Evolutionary conservation across 805 yeast genomes (phyloP), one percentile per base, ranked within the genome.

Genomic region (Teunomyces cretensis): DNA sequence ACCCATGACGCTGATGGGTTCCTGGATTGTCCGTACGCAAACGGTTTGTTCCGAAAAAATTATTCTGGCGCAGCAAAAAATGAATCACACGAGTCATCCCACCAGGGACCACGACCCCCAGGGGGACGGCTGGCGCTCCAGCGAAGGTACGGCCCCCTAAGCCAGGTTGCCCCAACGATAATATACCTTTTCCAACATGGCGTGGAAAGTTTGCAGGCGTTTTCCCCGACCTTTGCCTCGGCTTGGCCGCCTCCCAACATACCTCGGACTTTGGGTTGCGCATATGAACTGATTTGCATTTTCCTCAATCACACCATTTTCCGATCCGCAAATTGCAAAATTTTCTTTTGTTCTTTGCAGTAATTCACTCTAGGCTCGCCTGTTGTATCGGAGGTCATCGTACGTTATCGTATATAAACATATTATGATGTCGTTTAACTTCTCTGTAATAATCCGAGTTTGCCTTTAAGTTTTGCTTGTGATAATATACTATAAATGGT

Each of bases 261-360:
- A 33, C 38, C 38, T 17, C 26, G 28, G 38, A 17, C 16, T n/a
- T 17, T 11, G 22, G 11, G 22, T 17, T 33, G n/a, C 15, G 38
- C 11, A 24, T n/a, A 35, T 35, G 38, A 35, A 35, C 38, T 35
- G 38, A 35, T 35, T 17, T 35, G 28, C 26, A 26, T 19, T 14
- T 35, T 9, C 16, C 5, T 9, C 27, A 24, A 35, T 35, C 38
- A 35, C 38, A 35, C 38, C 38, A 35, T 35, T 35, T 35, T 35
- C 38, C 38, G 28, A 35, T 22, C 16, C 38, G 38, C 38, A 35
- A 35, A 35, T 35, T 35, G 38, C 38, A 35, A 35, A 35, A 19
- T 35, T 35, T 35, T 31, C 17, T 11, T 24, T 35, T 24, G 38
- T 35, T 35, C 27, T 35, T 35, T 35, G 38, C 38, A 35, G 38